These are phyloP conservation scores for Talaromyces trachyspermus DNA, from an alignment of 495 filamentous ascomycete genomes.

Conservation along the genomic window DNA sequence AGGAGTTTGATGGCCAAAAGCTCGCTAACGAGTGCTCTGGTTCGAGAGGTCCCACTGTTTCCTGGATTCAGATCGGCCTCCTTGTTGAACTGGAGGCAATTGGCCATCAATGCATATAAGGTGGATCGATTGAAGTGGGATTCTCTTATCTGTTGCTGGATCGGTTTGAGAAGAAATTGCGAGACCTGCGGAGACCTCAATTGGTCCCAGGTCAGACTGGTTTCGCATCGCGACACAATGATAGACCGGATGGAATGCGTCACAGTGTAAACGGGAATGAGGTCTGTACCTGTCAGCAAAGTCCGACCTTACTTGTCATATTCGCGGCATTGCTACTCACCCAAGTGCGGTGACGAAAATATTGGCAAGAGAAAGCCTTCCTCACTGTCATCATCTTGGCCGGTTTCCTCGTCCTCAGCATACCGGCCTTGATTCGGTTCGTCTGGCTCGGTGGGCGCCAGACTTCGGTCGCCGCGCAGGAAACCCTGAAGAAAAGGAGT, in stretches of 20 bases:
- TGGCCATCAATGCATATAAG: constrained; percentile 83
- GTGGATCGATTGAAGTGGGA: constrained; percentile 80
- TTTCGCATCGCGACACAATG: constrained; percentile 77
- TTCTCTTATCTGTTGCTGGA: constrained; percentile 71
- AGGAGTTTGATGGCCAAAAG: constrained; percentile 85
- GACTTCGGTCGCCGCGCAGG: constrained; percentile 15
- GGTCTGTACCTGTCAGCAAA: constrained; percentile 41
- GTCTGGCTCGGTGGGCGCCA: constrained; percentile 22
- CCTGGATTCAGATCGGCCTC: constrained; percentile 74
- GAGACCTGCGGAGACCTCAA: constrained; percentile 89
- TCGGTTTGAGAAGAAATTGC: constrained; percentile 88
- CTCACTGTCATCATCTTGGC: constrained; percentile 42
- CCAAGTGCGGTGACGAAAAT: constrained; percentile 74
- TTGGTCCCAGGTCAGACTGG: constrained; percentile 91
- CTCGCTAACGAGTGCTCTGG: constrained; percentile 80
- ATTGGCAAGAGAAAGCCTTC: constrained; percentile 70
- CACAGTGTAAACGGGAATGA: constrained; percentile 79
- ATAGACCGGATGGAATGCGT: constrained; percentile 82
- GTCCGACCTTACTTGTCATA: too few relatives aligned
- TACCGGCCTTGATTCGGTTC: too few relatives aligned
- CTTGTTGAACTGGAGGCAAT: constrained; percentile 87
- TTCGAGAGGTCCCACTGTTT: constrained; percentile 72
- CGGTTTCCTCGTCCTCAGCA: constrained; percentile 34
- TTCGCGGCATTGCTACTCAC: constrained; percentile 33
- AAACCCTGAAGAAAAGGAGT: constrained; percentile 22